Base-by-base conservation (phyloP, 2,329 filamentous ascomycete genomes). In the Leptographium wingfieldii region DNA sequence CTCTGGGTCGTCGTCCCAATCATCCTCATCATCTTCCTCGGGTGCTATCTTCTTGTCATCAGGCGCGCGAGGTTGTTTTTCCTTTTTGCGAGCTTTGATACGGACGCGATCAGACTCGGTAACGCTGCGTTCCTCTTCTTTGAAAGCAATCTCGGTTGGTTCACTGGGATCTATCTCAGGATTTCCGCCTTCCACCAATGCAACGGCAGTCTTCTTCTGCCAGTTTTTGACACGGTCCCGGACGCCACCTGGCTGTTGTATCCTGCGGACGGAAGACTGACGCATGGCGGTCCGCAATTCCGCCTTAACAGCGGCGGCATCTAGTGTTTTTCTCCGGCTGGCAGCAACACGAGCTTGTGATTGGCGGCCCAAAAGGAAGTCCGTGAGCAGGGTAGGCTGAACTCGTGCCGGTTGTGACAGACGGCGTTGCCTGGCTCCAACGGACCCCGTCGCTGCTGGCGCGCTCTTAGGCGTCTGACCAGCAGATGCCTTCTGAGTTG, bases 191-290 rank as follows among this genome's bases (percentile, higher is more conserved):
- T 22, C 40, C 3, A 68, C 73, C 72, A 86, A 80, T 31, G 85
- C 86, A 6, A 81, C 80, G 40, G 86, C 87, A 67, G 87, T 90
- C 65, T 85, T 78, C 68, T 86, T 86, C 72, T 96, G 90, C 91
- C 91, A 96, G 72, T 86, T 81, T 66, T 85, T 86, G 58, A 96
- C 88, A 67, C 91, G 85, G 65, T 89, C 87, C 63, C 82, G 82
- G 55, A 95, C 87, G n/a, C 82, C 82, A 3, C 81, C 80, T 0
- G 83, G 87, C 68, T 75, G 81, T 72, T 76, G 84, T 66, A 83
- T 77, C 72, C 75, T 83, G 69, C 73, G 78, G 58, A 80, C 81
- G n/a, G 77, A 72, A 7, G 76, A 81, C 65, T 84, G 76, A 58
- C 79, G 80, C 80, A 83, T 83, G 65, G 82, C 79, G 53, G 72